Evolutionary conservation across 495 filamentous ascomycete species (phyloP), one percentile per base, ranked within the genome.

Genomic region (Aspergillus steynii): DNA sequence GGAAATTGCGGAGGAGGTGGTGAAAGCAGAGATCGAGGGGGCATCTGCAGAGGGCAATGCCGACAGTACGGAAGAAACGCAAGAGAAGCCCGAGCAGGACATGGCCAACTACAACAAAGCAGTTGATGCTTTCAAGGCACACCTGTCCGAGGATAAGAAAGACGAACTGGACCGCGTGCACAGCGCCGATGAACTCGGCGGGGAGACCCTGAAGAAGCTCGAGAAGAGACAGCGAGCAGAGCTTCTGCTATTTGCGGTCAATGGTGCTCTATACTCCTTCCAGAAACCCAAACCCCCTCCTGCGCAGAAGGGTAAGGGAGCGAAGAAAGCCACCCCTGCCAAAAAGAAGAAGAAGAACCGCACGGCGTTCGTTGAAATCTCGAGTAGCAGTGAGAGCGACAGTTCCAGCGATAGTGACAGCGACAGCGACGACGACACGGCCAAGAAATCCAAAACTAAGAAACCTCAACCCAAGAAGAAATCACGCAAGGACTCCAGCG

Each of bases 261-360:
- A 70, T 2, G 76, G 71, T 12, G 66, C 68, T 32, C 58, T 76
- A 25, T 78, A 77, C 49, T 65, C 60, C 28, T 61, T 59, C 56
- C 65, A 73, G 50, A 73, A 72, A 63, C 68, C 65, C 27, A 74
- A 68, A 59, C 61, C 61, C 49, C 29, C 31, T 32, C 31, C 58
- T 10, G 53, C 56, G 42, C 61, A 60, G 58, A 64, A 62, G 61
- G 70, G 62, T 42, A 57, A 55, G 37, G 53, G 53, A 15, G 53
- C 55, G 27, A 60, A 68, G 50, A 62, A 63, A 29, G 37, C 54
- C 46, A 42, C 53, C 8, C 75, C 74, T 34, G 61, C 67, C 26
- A 82, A 81, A 69, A 82, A 82, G 65, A 86, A 86, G 74, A 79
- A 85, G 65, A 81, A 84, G 66, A 87, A 86, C 56, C 65, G 78